Evolutionary conservation across 2,329 filamentous ascomycete species (phyloP).

Genomic region (Aspergillus fumigatiaffinis): DNA sequence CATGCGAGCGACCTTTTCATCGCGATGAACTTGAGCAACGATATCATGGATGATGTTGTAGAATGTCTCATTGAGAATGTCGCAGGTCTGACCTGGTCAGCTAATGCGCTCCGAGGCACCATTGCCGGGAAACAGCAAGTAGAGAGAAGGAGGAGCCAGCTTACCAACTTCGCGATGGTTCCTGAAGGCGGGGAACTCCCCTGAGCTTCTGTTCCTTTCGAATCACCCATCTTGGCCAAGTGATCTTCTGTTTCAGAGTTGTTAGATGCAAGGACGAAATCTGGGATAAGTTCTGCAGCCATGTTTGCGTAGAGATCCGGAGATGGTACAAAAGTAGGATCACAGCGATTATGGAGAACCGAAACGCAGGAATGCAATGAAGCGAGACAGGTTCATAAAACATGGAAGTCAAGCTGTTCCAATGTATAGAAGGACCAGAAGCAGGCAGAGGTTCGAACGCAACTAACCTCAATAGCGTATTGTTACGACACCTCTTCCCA

Average conservation of each 20-base stretch:
- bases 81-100: slow-evolving; percentile 33
- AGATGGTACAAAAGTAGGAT: neutral
- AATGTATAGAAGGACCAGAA: neutral
- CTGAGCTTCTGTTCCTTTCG: slow-evolving; percentile 23
- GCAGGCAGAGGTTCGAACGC: neutral
- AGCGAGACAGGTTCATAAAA: neutral
- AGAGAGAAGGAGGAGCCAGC: slow-evolving; percentile 10
- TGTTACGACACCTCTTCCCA: neutral
- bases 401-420: neutral
- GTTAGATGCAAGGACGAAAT: neutral
- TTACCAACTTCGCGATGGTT: slow-evolving; percentile 41
- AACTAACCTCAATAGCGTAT: neutral
- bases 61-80: slow-evolving; percentile 55
- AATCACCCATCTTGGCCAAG: slow-evolving; percentile 28
- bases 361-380: neutral
- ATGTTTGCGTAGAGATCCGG: neutral
- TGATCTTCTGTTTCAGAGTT: slow-evolving; percentile 6
- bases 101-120: neutral
- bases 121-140: slow-evolving; percentile 3
- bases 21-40: slow-evolving; percentile 55
- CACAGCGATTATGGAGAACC: neutral
- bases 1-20: slow-evolving; percentile 59
- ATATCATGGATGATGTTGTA: slow-evolving; percentile 59
- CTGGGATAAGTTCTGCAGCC: neutral
- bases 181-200: slow-evolving; percentile 30